Evolutionary conservation across 2,329 filamentous ascomycete genomes (phyloP).

Genomic region (Aspergillus fumigatus): DNA sequence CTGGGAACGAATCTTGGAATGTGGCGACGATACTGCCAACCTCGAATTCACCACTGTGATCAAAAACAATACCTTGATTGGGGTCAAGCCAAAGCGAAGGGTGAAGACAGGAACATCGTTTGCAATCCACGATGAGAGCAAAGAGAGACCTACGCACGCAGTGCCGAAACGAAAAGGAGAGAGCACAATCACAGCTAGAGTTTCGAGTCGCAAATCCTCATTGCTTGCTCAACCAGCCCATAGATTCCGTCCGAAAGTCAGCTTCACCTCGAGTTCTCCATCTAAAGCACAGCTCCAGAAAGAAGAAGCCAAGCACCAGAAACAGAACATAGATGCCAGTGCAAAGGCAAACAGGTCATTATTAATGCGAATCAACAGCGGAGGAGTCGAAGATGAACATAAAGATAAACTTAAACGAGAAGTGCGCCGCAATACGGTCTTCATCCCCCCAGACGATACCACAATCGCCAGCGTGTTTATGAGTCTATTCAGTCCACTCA

Average conservation of each 20-base stretch:
- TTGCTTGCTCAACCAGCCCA: constrained; percentile 39
- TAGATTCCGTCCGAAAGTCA: constrained; percentile 33
- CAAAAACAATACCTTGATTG: constrained; percentile 24
- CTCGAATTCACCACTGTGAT: constrained; percentile 42
- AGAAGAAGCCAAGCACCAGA: constrained; percentile 5
- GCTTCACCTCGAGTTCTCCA: constrained; percentile 20
- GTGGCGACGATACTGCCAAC: constrained; percentile 33
- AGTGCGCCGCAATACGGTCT: constrained; percentile 36
- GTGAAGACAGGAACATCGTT: constrained; percentile 26
- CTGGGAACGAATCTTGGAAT: constrained; percentile 21
- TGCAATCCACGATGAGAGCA: constrained; percentile 36
- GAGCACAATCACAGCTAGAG: constrained; percentile 7
- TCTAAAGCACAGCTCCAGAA: constrained; percentile 9
- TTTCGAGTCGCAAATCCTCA: constrained; percentile 26
- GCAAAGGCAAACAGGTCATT: constrained; percentile 14
- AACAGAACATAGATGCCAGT: constrained; percentile 6
- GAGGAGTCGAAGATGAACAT: neutral
- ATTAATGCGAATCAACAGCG: constrained; percentile 11
- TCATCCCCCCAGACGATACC: constrained; percentile 40
- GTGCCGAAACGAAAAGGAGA: constrained; percentile 16
- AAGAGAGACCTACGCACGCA: constrained; percentile 9
- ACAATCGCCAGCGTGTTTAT: constrained; percentile 42
- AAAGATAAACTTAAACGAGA: constrained; percentile 25
- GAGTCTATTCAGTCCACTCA: constrained; percentile 41
- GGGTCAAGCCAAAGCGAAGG: constrained; percentile 26